Conservation (phyloP, 2,329 filamentous ascomycete species). For the Botrytis medusae region DNA sequence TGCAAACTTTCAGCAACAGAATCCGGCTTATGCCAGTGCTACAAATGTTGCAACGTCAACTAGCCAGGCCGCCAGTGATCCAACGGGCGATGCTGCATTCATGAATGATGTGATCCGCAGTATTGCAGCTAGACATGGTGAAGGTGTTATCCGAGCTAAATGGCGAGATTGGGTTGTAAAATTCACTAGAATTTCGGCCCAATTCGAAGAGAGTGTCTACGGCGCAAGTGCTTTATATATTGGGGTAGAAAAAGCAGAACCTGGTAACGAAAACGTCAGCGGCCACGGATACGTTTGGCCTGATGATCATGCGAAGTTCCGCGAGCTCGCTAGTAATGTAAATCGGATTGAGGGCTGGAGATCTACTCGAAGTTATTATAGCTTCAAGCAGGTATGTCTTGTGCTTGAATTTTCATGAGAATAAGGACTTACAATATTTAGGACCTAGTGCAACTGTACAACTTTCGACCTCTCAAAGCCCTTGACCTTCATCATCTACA, state of each 20-base stretch:
- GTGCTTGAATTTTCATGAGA: background rate
- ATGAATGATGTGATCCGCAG: conserved; percentile 83
- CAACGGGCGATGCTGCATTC: conserved; percentile 84
- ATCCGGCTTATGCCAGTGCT: conserved; percentile 55
- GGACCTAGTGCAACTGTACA: conserved; percentile 66
- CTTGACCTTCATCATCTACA: conserved; percentile 90
- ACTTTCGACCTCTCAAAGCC: conserved; percentile 68
- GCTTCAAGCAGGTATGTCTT: conserved; percentile 74
- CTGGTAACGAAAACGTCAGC: conserved; percentile 57
- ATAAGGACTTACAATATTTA: conserved; percentile 44
- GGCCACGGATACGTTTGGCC: conserved; percentile 97
- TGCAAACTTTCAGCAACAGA: conserved; percentile 82
- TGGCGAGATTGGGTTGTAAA: conserved; percentile 94
- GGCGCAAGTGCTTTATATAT: conserved; percentile 88
- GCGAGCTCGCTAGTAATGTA: conserved; percentile 87
- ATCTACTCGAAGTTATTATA: conserved; percentile 92
- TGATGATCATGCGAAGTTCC: conserved; percentile 75
- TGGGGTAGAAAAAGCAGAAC: conserved; percentile 69
- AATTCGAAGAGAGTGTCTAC: conserved; percentile 94
- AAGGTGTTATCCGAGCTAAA: conserved; percentile 85
- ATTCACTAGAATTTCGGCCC: conserved; percentile 87
- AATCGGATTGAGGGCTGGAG: conserved; percentile 96
- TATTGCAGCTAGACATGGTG: conserved; percentile 82
- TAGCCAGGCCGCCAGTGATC: conserved; percentile 51
- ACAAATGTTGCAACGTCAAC: conserved; percentile 44